A percentile compares a stretch with the other conserved stretches of the same genome.
Evolutionary conservation across 257 asterid species (phyloP).

Genomic region (Jasminum sambac): DNA sequence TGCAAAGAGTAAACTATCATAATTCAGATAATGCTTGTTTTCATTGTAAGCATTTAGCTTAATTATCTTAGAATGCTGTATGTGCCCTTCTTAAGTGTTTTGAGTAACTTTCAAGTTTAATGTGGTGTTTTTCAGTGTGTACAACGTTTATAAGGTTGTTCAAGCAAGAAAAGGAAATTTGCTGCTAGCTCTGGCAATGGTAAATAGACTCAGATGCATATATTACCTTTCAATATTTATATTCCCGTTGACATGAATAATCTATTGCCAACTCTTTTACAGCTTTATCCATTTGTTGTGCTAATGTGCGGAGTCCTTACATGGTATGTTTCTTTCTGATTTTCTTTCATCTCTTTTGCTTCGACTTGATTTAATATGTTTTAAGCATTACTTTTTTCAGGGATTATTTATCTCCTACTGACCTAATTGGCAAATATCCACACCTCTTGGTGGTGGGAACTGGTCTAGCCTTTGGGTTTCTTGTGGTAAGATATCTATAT

Average conservation of each 20-base stretch:
- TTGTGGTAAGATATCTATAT: constrained; percentile 66
- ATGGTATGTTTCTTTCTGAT: constrained; percentile 50
- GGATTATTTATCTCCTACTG: constrained; percentile 82
- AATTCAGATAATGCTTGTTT: not conserved
- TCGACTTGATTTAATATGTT: constrained; percentile 10
- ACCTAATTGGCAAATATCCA: constrained; percentile 64
- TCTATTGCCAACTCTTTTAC: constrained; percentile 32
- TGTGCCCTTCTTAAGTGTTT: constrained; percentile 17
- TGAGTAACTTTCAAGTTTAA: constrained; percentile 15
- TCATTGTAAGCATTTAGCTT: not conserved
- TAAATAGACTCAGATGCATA: constrained; percentile 27
- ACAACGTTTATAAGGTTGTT: constrained; percentile 72
- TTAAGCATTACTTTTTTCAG: constrained; percentile 39
- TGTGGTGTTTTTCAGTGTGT: constrained; percentile 50
- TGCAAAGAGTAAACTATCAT: not conserved
- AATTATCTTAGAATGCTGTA: constrained; percentile 1
- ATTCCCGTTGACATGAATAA: constrained; percentile 18
- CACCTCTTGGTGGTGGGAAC: constrained; percentile 68
- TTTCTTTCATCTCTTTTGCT: constrained; percentile 7
- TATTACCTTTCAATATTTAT: constrained; percentile 9
- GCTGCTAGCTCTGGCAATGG: constrained; percentile 89
- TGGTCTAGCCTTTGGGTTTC: constrained; percentile 94
- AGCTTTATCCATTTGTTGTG: constrained; percentile 81
- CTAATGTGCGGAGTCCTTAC: constrained; percentile 70
- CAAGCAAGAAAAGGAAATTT: constrained; percentile 80